Conservation (phyloP, 1,139 yeast genomes). For the Zygoascus sp. region DNA sequence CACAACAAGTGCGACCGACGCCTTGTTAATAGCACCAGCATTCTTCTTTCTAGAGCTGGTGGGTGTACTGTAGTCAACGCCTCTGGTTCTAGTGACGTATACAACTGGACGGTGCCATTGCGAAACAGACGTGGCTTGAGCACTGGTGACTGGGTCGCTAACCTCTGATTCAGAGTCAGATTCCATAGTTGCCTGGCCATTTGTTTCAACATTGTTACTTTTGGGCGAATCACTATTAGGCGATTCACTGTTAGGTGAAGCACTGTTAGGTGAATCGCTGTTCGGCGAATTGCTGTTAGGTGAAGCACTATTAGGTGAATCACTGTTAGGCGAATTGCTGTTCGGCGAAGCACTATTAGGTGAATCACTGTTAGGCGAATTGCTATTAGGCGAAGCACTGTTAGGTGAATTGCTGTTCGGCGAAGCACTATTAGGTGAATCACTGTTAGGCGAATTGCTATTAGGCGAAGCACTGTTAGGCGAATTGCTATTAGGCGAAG, state of each 20-base stretch:
- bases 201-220: not conserved
- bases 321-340: not conserved
- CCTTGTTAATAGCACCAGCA: not conserved
- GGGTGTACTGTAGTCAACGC: not conserved
- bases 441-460: not conserved
- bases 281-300: not conserved
- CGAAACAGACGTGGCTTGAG: not conserved
- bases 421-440: not conserved
- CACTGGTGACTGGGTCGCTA: not conserved
- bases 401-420: not conserved
- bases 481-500: not conserved
- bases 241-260: not conserved
- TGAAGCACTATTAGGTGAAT: not conserved
- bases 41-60: not conserved
- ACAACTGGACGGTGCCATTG: conserved; percentile 9
- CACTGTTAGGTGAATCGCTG: not conserved
- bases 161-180: not conserved
- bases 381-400: not conserved
- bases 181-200: not conserved
- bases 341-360: not conserved
- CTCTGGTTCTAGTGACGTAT: conserved; percentile 11
- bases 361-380: not conserved
- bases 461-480: not conserved
- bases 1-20: too few species aligned
- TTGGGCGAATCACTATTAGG: not conserved